phyloP scores from a whole-genome alignment of 805 yeast genomes.

The Schizosaccharomyces octosporus region DNA sequence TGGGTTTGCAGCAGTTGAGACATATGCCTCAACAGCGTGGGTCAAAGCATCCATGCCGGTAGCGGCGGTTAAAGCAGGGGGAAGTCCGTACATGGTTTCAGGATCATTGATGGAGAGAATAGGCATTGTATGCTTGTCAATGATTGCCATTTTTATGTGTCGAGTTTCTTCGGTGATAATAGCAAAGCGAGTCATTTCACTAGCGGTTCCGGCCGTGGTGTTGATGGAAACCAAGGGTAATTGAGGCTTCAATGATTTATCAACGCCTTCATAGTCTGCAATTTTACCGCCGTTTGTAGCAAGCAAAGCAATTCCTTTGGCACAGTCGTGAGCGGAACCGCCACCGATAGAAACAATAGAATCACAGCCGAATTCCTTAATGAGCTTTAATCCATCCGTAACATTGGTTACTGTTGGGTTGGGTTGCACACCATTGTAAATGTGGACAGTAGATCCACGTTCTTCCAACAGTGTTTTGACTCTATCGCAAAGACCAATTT shows the following conservation, averaged over 20 bases:
- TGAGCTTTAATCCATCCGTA: not conserved
- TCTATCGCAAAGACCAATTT: not conserved
- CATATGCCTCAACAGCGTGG: not conserved
- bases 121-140: not conserved
- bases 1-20: not conserved
- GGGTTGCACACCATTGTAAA: not conserved
- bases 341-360: not conserved
- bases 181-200: not conserved
- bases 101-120: not conserved
- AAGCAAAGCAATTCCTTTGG: not conserved
- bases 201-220: not conserved
- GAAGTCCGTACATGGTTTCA: not conserved
- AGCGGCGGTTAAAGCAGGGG: not conserved
- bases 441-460: not conserved
- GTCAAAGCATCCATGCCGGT: conserved; percentile 1
- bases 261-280: not conserved
- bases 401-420: not conserved
- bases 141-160: not conserved
- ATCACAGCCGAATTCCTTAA: not conserved
- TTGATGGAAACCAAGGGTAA: not conserved
- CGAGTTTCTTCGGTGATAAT: conserved; percentile 1
- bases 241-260: not conserved
- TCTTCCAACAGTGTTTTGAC: not conserved
- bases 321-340: not conserved
- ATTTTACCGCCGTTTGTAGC: conserved; percentile 1